Percentiles rank a stretch among this genome's conserved stretches.
Evolutionary conservation across 2,329 filamentous ascomycete genomes (phyloP).

Genomic region (Ophiostoma australiae): DNA sequence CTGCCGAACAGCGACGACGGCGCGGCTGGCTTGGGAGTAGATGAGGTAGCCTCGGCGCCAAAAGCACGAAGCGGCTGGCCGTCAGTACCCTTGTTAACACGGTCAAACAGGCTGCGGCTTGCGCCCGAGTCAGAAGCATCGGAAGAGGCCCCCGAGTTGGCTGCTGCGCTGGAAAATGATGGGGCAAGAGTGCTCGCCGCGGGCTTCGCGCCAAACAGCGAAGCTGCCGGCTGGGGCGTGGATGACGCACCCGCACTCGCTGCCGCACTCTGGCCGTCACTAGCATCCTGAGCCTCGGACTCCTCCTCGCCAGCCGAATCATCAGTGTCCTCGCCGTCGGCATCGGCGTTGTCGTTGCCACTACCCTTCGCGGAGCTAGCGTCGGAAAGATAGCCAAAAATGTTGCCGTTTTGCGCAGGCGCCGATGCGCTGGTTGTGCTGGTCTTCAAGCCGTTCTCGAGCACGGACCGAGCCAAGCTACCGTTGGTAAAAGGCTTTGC

Average conservation of each 20-base stretch:
- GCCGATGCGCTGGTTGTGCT: conserved; percentile 4
- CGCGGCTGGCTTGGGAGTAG: conserved; percentile 5
- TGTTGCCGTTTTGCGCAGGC: conserved; percentile 45
- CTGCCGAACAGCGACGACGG: conserved; percentile 29
- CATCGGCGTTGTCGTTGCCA: conserved; percentile 43
- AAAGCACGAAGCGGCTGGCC: conserved; percentile 46
- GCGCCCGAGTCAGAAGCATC: conserved; percentile 44
- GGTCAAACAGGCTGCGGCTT: conserved; percentile 52
- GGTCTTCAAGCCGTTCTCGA: conserved; percentile 33
- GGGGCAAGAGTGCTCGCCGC: conserved; percentile 27
- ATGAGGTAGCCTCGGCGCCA: conserved; percentile 32
- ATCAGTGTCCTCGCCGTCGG: conserved; percentile 35
- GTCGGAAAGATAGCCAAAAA: conserved; percentile 58
- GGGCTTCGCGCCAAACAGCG: conserved; percentile 35
- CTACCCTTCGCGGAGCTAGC: conserved; percentile 52
- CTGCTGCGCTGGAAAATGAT: conserved; percentile 8
- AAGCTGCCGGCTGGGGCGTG: conserved; percentile 38
- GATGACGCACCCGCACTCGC: conserved; percentile 39
- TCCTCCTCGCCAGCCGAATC: conserved; percentile 45
- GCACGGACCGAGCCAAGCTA: conserved; percentile 41
- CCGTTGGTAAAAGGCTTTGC: conserved; percentile 36
- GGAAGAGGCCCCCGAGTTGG: conserved; percentile 37
- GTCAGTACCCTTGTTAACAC: conserved; percentile 47
- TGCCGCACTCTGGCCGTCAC: conserved; percentile 41
- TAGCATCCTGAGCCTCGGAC: conserved; percentile 41